phyloP scores from a whole-genome alignment of 495 filamentous ascomycete genomes.

The Cladorrhinum samala region DNA sequence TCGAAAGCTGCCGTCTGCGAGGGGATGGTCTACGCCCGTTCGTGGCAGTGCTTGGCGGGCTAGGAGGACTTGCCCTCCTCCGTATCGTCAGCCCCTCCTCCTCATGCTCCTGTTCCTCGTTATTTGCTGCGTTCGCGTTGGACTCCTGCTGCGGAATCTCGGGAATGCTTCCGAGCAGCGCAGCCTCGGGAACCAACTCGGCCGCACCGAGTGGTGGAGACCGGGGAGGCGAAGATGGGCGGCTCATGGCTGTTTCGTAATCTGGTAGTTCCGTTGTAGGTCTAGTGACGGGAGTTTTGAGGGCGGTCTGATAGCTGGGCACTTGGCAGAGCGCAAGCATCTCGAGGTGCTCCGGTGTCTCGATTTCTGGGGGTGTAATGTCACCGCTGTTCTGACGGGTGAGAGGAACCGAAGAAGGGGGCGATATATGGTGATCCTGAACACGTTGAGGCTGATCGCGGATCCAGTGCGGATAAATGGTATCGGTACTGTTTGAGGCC shows the following conservation, averaged over 20 bases:
- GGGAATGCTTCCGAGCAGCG: conserved; percentile 19
- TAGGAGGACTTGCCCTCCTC: neutral
- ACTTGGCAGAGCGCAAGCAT: conserved; percentile 62
- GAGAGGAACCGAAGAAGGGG: conserved; percentile 30
- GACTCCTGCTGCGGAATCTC: conserved; percentile 19
- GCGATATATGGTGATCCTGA: conserved; percentile 19
- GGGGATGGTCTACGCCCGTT: conserved; percentile 2
- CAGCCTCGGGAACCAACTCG: neutral
- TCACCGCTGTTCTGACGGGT: conserved; percentile 60
- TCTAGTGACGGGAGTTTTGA: conserved; percentile 50
- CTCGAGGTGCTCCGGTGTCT: conserved; percentile 54
- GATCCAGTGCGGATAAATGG: neutral
- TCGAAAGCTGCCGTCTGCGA: conserved; percentile 17
- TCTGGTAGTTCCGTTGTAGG: conserved; percentile 32
- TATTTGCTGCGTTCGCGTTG: neutral
- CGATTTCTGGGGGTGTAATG: conserved; percentile 2
- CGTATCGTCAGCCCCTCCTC: neutral
- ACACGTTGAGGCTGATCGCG: no score
- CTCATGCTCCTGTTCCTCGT: no score
- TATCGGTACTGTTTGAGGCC: conserved; percentile 8
- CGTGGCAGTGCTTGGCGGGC: neutral
- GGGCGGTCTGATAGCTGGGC: conserved; percentile 74
- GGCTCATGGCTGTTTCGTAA: conserved; percentile 37
- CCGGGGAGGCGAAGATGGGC: conserved; percentile 26
- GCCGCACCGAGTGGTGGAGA: conserved; percentile 17